Evolutionary conservation across 768 basidiomycete species (phyloP), one percentile per base, ranked within the genome.

Genomic region (Suillus alpinus): DNA sequence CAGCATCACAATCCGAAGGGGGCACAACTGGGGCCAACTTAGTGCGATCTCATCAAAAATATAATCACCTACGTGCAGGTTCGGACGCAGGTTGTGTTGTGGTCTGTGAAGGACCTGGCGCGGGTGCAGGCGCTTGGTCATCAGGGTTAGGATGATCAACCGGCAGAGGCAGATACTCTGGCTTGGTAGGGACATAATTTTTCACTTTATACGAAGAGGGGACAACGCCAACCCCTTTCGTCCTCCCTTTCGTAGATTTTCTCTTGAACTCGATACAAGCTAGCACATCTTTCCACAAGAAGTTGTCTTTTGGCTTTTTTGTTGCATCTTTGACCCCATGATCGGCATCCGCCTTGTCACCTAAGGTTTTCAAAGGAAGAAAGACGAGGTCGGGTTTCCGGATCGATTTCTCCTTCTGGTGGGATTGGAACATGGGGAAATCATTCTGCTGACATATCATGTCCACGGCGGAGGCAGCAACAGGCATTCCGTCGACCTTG

Each of bases 351-450:
- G 4, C 39, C 20, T 13, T 32, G 20, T 12, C 6, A 6, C 16
- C 16, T 26, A 26, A 2, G 26, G 3, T 40, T 6, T 9, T n/a
- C 13, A 34, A 41, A 29, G 50, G 49, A 10, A 59, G 23, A 37
- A 59, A n/a, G 12, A 59, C 51, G 7, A 59, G 0, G 29, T 59
- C 59, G 9, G 59, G 51, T 34, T 56, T 60, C 26, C 52, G 52
- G 5, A 2, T 31, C 3, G 59, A 56, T 26, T 18, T 13, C n/a
- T 6, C 14, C 0, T 31, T 41, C 18, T 51, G 51, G 32, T 60
- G 52, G 6, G 1, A n/a, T 32, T 60, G 59, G 26, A 4, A 1
- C 18, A 58, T 29, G 8, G 14, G 16, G 20, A 41, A 31, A 13
- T 49, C 26, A 20, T 47, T 32, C 7, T 29, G 47, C 47, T 49